Base-by-base conservation (phyloP, 345 rosid genomes). In the Draba incana region DNA sequence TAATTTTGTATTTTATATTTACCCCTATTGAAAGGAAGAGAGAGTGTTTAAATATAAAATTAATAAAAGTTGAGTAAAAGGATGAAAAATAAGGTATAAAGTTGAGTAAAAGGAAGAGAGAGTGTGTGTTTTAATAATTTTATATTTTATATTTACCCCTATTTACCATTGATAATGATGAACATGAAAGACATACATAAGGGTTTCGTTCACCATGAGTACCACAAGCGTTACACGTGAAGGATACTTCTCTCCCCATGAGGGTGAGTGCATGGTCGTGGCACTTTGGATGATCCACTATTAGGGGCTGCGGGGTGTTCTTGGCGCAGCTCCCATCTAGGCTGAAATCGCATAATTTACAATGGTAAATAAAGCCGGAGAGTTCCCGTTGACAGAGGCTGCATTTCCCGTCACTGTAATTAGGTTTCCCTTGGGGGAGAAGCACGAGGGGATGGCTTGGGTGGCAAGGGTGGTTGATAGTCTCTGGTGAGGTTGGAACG, bases 191-290 rank as follows among this genome's bases (percentile, higher is more conserved):
- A 15, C 52, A 45, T n/a, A 45, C 66, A 44, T 59, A 59, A 23
- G 64, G 49, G 44, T 23, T 39, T 24, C 48, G 16, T 23, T 39
- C 6, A 13, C 49, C 50, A 59, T 16, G 10, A 13, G 20, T 25
- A 39, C 50, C 49, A 59, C 49, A 59, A 4, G 27, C 64, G 12
- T 59, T 42, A 24, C 64, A 59, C 1, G 24, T 6, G 14, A 59
- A 59, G 7, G 11, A 5, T 1, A 39, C 37, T 2, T 41, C 13
- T 5, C 64, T 42, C 3, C 12, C 35, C 23, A 59, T 8, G 14
- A 61, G 52, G 8, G 52, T 28, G n/a, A 61, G 39, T 61, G 37
- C 1, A 44, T 61, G 53, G 9, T 43, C n/a, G 31, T 61, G 53
- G n/a, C 52, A 43, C 27, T 61, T 44, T 7, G 1, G 24, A 27